A percentile compares a stretch with the other conserved stretches of the same genome.
phyloP scores from a whole-genome alignment of 169 alveolate species.

The Perkinsus olseni region DNA sequence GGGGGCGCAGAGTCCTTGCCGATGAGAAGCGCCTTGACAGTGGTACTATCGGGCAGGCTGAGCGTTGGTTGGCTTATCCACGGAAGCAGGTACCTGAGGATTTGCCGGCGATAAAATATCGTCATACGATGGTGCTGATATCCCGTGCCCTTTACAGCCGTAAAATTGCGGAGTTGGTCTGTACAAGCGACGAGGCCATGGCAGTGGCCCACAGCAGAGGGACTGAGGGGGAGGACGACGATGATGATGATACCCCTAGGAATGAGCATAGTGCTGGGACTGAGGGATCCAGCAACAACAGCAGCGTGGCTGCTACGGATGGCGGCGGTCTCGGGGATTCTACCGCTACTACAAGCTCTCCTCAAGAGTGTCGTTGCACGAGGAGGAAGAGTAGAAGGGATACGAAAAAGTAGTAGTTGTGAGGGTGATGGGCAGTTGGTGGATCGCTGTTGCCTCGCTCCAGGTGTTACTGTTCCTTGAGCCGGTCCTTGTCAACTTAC shows the following conservation, averaged over 20 bases:
- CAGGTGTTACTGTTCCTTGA: background rate
- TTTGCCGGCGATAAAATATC: background rate
- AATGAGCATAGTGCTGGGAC: background rate
- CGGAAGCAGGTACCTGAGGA: background rate
- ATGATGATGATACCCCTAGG: background rate
- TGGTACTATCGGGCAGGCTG: background rate
- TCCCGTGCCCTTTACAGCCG: background rate
- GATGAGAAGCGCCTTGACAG: background rate
- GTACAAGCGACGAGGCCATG: background rate
- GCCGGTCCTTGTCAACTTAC: background rate
- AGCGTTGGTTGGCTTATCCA: too few relatives aligned
- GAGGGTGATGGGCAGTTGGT: too few relatives aligned
- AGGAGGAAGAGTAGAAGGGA: background rate
- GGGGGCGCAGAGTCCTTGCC: background rate
- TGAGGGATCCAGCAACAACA: background rate
- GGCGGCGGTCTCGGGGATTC: background rate
- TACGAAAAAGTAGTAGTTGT: background rate
- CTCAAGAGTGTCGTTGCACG: background rate
- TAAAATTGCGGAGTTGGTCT: background rate
- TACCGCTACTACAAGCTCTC: too few relatives aligned
- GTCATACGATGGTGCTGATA: background rate
- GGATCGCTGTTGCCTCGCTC: too few relatives aligned
- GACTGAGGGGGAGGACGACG: background rate
- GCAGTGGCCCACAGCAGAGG: background rate
- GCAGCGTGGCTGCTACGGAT: background rate